A percentile compares a stretch with the other conserved stretches of the same genome.
phyloP scores from a whole-genome alignment of 805 yeast species.

The Hanseniaspora guilliermondii region DNA sequence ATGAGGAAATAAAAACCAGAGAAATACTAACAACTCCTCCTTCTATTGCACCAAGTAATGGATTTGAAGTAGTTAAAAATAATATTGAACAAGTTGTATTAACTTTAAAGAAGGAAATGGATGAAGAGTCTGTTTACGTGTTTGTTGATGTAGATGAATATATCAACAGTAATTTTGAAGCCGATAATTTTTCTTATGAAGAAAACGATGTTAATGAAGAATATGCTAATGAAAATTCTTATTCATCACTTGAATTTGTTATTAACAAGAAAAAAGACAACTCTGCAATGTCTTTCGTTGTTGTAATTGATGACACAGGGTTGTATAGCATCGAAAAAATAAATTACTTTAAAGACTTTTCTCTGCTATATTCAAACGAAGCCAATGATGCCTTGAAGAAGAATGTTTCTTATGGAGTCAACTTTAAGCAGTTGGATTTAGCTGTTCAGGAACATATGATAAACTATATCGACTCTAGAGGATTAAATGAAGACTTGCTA shows the following conservation, averaged over 20 bases:
- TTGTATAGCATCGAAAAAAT: constrained; percentile 61
- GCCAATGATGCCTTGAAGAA: constrained; percentile 55
- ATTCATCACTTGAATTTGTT: constrained; percentile 30
- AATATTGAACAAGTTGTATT: neutral
- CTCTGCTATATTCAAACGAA: constrained; percentile 44
- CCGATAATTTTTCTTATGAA: constrained; percentile 19
- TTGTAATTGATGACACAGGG: constrained; percentile 56
- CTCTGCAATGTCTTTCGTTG: constrained; percentile 65
- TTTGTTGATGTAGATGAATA: constrained; percentile 75
- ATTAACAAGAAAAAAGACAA: constrained; percentile 49
- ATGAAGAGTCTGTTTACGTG: constrained; percentile 52
- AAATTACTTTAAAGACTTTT: constrained; percentile 46
- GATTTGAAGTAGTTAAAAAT: neutral
- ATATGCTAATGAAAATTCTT: neutral
- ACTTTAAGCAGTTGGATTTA: constrained; percentile 74
- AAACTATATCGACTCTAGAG: constrained; percentile 58
- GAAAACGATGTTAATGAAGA: constrained; percentile 21
- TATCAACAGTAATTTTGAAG: constrained; percentile 36
- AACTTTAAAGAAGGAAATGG: constrained; percentile 31
- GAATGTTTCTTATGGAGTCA: constrained; percentile 73
- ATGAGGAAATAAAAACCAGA: neutral
- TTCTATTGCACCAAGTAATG: neutral
- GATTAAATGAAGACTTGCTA: constrained; percentile 60
- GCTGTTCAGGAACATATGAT: constrained; percentile 66
- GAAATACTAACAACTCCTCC: neutral